phyloP scores from a whole-genome alignment of 176 grass and related monocot species.

The Lolium rigidum region DNA sequence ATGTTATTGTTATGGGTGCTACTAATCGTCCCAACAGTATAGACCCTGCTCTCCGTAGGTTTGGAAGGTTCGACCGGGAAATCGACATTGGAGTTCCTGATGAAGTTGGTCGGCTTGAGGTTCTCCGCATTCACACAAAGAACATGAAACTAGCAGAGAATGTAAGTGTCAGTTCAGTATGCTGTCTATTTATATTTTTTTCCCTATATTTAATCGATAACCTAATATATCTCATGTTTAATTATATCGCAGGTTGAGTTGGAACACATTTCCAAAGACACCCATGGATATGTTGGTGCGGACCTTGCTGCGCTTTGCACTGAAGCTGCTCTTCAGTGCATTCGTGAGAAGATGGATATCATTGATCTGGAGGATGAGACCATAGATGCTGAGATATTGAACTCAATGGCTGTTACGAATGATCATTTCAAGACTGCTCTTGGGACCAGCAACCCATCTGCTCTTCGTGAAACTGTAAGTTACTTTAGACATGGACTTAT shows the following conservation, averaged over 20 bases:
- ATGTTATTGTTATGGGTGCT: constrained; percentile 93
- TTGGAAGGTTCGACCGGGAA: constrained; percentile 85
- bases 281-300: constrained; percentile 87
- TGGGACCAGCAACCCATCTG: constrained; percentile 77
- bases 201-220: no score
- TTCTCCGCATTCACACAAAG: constrained; percentile 90
- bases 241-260: constrained; percentile 70
- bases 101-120: constrained; percentile 88
- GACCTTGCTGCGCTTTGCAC: constrained; percentile 93
- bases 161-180: constrained; percentile 35
- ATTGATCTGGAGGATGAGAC: constrained; percentile 92
- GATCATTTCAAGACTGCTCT: constrained; percentile 98
- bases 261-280: constrained; percentile 74
- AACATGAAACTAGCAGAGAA: constrained; percentile 92
- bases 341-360: constrained; percentile 93
- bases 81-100: constrained; percentile 92
- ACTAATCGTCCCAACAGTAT: constrained; percentile 90
- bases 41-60: constrained; percentile 83
- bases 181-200: neutral
- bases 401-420: constrained; percentile 87
- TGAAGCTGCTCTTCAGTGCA: constrained; percentile 90
- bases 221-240: no score
- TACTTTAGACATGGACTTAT: neutral
- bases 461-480: constrained; percentile 84
- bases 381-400: constrained; percentile 93